Evolutionary conservation across 169 alveolate species (phyloP), one percentile per base, ranked within the genome.

Genomic region (Plasmodium cynomolgi): DNA sequence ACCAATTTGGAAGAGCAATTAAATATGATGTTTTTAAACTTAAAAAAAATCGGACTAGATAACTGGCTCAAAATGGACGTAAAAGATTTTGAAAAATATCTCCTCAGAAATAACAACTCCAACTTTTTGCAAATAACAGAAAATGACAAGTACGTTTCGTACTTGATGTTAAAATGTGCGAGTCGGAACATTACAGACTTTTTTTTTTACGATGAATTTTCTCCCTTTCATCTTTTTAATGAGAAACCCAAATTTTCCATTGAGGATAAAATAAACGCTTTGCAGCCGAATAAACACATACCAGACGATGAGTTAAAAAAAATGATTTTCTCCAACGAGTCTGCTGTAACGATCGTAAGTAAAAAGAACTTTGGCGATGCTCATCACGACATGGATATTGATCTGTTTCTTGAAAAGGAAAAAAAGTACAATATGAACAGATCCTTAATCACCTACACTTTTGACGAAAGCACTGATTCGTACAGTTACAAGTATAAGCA

Each of bases 151-250:
- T 39, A 88, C 47, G 44, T 39, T 23, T 77, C 94, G 20, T 88
- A 79, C 73, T 20, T 88, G 56, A 88, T 88, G 94, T 44, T 88
- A 88, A 88, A 88, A 29, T 88, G 94, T 88, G 94, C 94, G 4
- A 88, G 94, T 34, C 71, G 94, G 44, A 88, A 88, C 82, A 88
- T 88, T 79, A 88, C 94, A 3, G 94, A 88, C 50, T 88, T 88
- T 80, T 79, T 39, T 62, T 88, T 77, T 88, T 88, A 88, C 73
- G 94, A 88, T 34, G 94, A 88, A 41, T 88, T 88, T 88, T 88
- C 94, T 79, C 94, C 94, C 13, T 88, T 88, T 80, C 81, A 88
- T 88, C 88, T 88, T 79, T 88, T 88, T 88, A 77, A 79, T 79
- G 94, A 88, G 50, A 79, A 79, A 58, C 94, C 94, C 8, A 88